Base-by-base conservation (phyloP, 371 early-diverging fungal species). In the Vairimorpha necatrix region DNA sequence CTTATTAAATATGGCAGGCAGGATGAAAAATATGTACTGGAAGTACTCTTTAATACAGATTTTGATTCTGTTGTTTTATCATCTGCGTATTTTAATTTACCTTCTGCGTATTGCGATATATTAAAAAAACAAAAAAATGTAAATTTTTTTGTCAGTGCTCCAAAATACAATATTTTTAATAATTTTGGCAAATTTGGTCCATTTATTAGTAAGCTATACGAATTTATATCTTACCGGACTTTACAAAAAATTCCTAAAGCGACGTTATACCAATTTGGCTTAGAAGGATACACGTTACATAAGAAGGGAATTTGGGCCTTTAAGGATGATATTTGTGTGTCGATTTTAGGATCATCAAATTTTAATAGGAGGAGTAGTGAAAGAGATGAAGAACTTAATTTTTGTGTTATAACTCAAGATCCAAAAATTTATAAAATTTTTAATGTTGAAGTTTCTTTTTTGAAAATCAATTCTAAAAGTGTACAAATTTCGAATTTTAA, bases 301-400 rank as follows among this genome's bases (percentile, higher is more conserved):
- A 24, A 47, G 11, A 82, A 82, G 72, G 82, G 69, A 30, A 14
- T 82, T 14, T 82, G 82, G 82, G 68, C 68, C n/a, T 76, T 82
- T 39, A 53, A 53, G 7, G 69, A 79, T 9, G 28, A 60, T 33
- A 67, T 26, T 32, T 71, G 72, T 16, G 67, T 76, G 7, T 73
- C 79, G 0, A 61, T 82, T 1, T 53, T 82, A 36, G 82, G 82
- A 26, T 79, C 79, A 33, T 53, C 74, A 9, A 82, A 79, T 63
- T 82, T 72, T 66, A 82, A 82, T 53, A 48, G 63, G 32, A 58
- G 82, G 72, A 79, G 79, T 53, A 36, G 3, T 26, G 42, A 46
- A 28, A 54, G 65, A 38, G 82, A 82, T 39, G 53, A 68, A 26
- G 82, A 82, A 50, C 33, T n/a, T 16, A 79, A 69, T 30, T 82